These are phyloP conservation scores for Solanum peruvianum DNA, from an alignment of 257 asterid species.

Conservation along the genomic window DNA sequence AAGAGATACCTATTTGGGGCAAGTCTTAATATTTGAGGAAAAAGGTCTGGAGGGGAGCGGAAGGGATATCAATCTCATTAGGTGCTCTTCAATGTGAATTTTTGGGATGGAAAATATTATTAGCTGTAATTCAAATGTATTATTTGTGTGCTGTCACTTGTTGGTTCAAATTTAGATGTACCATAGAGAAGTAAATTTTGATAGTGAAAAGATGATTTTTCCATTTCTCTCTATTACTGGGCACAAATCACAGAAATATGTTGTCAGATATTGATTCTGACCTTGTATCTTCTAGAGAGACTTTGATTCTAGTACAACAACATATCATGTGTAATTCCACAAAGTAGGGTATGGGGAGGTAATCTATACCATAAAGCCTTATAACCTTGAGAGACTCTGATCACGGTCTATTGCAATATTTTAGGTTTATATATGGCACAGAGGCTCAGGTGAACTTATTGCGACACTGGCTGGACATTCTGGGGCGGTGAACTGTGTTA, in stretches of 20 bases:
- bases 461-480: conserved; percentile 56
- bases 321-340: not conserved
- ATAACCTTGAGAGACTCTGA: not conserved
- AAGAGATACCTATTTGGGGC: not conserved
- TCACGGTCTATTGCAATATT: not conserved
- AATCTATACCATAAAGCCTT: not conserved
- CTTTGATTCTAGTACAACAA: not conserved
- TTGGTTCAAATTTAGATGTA: not conserved
- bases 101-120: not conserved
- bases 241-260: not conserved
- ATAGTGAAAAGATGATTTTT: not conserved
- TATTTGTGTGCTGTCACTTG: not conserved
- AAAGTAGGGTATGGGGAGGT: not conserved
- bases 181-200: not conserved
- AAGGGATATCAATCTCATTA: not conserved
- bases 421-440: conserved; percentile 85
- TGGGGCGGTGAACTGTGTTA: conserved; percentile 76
- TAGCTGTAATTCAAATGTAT: not conserved
- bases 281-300: not conserved
- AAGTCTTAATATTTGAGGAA: not conserved
- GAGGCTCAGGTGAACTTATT: conserved; percentile 54
- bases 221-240: not conserved
- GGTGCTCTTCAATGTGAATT: not conserved
- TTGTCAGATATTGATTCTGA: not conserved
- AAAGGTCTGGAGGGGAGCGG: not conserved